Conservation (phyloP, 805 yeast genomes). For the Metschnikowia corniflorae region DNA sequence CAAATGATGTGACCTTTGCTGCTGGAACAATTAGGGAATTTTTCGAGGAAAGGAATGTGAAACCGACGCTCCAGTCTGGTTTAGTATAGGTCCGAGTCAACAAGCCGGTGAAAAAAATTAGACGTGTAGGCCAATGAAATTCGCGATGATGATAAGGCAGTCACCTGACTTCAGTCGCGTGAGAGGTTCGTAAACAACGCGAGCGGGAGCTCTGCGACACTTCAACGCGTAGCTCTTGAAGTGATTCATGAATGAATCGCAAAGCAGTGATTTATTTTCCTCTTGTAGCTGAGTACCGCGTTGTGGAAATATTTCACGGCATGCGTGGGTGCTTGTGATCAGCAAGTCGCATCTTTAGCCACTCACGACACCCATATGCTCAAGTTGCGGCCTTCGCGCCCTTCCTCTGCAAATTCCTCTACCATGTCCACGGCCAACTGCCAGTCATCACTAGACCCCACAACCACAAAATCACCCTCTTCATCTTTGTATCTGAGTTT, state of each 20-base stretch:
- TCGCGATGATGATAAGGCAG: conserved; percentile 14
- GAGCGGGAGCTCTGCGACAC: neutral
- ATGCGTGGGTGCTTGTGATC: too few relatives aligned
- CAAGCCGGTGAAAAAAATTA: conserved; percentile 4
- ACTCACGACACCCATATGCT: conserved; percentile 41
- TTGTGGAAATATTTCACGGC: too few relatives aligned
- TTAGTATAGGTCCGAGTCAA: conserved; percentile 7
- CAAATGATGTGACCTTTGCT: too few relatives aligned
- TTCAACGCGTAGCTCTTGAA: too few relatives aligned
- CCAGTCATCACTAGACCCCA: conserved; percentile 88
- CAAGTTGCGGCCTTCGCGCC: conserved; percentile 22
- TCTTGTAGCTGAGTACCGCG: too few relatives aligned
- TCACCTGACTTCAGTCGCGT: conserved; percentile 6
- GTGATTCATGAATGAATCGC: too few relatives aligned
- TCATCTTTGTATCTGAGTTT: conserved; percentile 85
- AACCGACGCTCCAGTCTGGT: too few relatives aligned
- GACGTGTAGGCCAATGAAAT: conserved; percentile 9
- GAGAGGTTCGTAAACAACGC: neutral
- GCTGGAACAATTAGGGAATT: too few relatives aligned
- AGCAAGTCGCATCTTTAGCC: too few relatives aligned
- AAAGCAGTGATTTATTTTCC: too few relatives aligned
- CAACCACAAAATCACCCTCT: conserved; percentile 88
- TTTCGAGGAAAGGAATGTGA: too few relatives aligned
- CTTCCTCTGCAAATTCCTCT: conserved; percentile 28
- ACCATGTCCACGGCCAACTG: conserved; percentile 68